Evolutionary conservation across 208 protist species (phyloP), one percentile per base, ranked within the genome.

Genomic region (Crithidia thermophila): DNA sequence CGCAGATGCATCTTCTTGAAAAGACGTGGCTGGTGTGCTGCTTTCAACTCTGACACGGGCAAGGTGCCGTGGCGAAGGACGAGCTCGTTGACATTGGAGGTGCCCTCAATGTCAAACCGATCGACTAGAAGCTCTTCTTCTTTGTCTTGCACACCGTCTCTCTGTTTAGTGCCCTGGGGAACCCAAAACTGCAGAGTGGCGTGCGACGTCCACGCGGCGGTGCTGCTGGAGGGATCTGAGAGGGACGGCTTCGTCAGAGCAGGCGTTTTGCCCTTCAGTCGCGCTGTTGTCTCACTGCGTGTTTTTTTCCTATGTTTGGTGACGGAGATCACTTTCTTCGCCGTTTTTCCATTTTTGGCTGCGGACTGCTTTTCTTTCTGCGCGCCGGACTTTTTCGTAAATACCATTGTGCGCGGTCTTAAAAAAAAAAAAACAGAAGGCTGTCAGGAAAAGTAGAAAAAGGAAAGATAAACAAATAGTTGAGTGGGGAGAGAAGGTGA

Each of bases 1-100:
- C 25, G 39, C 3, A 10, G 55, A 16, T 9, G 25, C 1, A 36
- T 16, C 25, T 16, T 46, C 14, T 40, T 14, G 40, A 61, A 61
- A 13, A 61, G 20, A n/a, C 23, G 27, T 37, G 55, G 55, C 14
- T n/a, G 33, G 4, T 4, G 39, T 25, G 55, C 46, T 3, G 14
- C 25, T 36, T 16, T 30, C 55, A 61, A 36, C 13, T 46, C 40
- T 21, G 55, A 49, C 33, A 25, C 4, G 20, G 55, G 27, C 55
- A 49, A 33, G 18, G 55, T 61, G 6, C 55, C 55, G 40, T 61
- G 55, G 2, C 55, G 55, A 2, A 61, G 55, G 2, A 61, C 55
- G 16, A 61, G 55, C 40, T 61, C 55, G 25, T 61, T 61, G 0
- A 61, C 55, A 13, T 28, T 6, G 2, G 55, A 37, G 11, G 55